Base-by-base conservation (phyloP, 495 filamentous ascomycete genomes). In the Penicillium herquei region DNA sequence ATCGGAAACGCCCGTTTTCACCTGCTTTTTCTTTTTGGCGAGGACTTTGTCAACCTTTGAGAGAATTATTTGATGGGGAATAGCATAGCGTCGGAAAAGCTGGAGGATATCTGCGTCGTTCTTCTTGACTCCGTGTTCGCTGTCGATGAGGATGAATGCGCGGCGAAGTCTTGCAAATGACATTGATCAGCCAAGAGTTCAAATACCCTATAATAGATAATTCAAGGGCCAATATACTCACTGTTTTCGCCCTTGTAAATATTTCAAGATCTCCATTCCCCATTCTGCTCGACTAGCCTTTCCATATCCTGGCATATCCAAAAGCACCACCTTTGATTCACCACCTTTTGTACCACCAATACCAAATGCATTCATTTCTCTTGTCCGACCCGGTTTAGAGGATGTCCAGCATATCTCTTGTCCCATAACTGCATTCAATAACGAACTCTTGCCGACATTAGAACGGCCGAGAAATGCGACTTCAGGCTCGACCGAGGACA, bases 301-400 rank as follows among this genome's bases (percentile, higher is more conserved):
- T 5, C 95, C 94, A 64, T 98, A 98, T 2, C 94, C 95, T 7
- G 94, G 95, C 90, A 95, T 93, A 70, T 98, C 95, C 35, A 96
- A 73, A 47, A 96, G 65, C 11, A 82, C 77, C 49, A 87, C 80
- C 51, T 77, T 75, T 16, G 79, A 77, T 61, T 86, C 79, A 39
- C 74, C 70, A 30, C 72, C 76, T 55, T 80, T 78, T 31, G 66
- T 71, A 32, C 79, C 81, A 0, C 87, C 87, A 30, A 96, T 86
- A 3, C 84, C 86, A 69, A 91, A 97, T 0, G 85, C 88, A 64
- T 96, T 96, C 82, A 98, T 89, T 16, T 85, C 81, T 55, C 77
- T 78, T 16, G 94, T 98, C 44, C 84, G 76, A 0, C 94, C 94
- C 0, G 91, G 89, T 37, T 84, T 87, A 3, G 75, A 82, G 34